Evolutionary conservation across 2,329 filamentous ascomycete genomes (phyloP).

Genomic region (Neofusicoccum sp.): DNA sequence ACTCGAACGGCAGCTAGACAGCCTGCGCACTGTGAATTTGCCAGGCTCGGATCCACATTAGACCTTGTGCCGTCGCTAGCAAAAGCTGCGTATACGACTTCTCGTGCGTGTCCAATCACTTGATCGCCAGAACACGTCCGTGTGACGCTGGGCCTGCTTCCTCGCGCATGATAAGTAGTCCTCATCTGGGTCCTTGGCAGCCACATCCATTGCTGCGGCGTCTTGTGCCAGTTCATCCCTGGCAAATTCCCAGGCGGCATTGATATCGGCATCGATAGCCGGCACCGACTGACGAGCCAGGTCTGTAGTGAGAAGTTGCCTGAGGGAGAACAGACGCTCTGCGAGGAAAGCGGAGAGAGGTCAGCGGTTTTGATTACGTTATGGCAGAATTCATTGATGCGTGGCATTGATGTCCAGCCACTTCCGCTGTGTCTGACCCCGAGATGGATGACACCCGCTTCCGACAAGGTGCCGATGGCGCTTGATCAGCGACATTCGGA

Average conservation of each 20-base stretch:
- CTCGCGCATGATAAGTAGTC: not conserved
- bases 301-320: too few species aligned
- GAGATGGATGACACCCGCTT: not conserved
- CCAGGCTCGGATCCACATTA: not conserved
- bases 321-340: too few species aligned
- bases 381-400: not conserved
- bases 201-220: not conserved
- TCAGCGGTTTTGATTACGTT: not conserved
- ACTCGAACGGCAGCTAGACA: not conserved
- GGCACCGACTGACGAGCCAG: too few species aligned
- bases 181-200: not conserved
- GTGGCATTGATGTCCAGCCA: not conserved
- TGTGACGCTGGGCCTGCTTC: not conserved
- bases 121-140: not conserved
- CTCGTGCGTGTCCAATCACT: not conserved
- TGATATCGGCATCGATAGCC: too few species aligned
- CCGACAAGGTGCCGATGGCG: not conserved
- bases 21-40: not conserved
- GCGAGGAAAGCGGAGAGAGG: too few species aligned
- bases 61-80: not conserved
- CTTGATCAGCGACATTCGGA: not conserved
- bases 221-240: not conserved
- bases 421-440: not conserved
- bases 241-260: too few species aligned
- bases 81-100: not conserved